A percentile compares a stretch with the other conserved stretches of the same genome.
phyloP scores from a whole-genome alignment of 2,329 filamentous ascomycete genomes.

The Fusarium sp. region DNA sequence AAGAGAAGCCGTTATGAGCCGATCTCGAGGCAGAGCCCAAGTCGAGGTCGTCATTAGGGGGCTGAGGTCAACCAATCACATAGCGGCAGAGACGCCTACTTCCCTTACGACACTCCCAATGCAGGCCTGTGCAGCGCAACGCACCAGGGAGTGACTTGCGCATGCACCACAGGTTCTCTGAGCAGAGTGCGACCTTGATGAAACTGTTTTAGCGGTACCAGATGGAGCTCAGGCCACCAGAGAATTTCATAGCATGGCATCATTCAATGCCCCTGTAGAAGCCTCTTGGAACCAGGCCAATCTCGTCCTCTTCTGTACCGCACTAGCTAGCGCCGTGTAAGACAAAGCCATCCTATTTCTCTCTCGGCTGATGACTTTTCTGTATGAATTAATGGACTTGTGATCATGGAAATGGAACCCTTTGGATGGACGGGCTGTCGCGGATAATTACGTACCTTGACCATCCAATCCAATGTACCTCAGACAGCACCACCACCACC shows the following conservation, averaged over 20 bases:
- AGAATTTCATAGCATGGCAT: neutral
- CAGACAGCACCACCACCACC: constrained; percentile 20
- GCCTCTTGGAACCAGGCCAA: neutral
- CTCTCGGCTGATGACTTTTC: neutral
- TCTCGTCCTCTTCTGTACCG: neutral
- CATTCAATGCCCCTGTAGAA: neutral
- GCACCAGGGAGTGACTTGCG: constrained; percentile 10
- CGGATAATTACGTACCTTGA: constrained; percentile 20
- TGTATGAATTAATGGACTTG: neutral
- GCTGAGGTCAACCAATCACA: constrained; percentile 30
- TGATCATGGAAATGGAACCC: neutral
- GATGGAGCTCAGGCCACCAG: neutral
- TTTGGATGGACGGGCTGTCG: neutral
- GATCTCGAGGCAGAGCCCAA: constrained; percentile 17
- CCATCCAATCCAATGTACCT: constrained; percentile 12
- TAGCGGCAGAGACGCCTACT: constrained; percentile 18
- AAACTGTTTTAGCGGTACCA: constrained; percentile 1
- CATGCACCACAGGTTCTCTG: constrained; percentile 35
- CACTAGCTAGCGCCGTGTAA: neutral
- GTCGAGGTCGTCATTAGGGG: constrained; percentile 37
- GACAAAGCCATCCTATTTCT: neutral
- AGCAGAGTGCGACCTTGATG: constrained; percentile 8
- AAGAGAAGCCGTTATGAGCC: constrained; percentile 20
- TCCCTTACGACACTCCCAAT: constrained; percentile 21
- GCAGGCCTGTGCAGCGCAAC: constrained; percentile 29